phyloP scores from a whole-genome alignment of 2,329 filamentous ascomycete genomes.

The Beauveria rudraprayagi region DNA sequence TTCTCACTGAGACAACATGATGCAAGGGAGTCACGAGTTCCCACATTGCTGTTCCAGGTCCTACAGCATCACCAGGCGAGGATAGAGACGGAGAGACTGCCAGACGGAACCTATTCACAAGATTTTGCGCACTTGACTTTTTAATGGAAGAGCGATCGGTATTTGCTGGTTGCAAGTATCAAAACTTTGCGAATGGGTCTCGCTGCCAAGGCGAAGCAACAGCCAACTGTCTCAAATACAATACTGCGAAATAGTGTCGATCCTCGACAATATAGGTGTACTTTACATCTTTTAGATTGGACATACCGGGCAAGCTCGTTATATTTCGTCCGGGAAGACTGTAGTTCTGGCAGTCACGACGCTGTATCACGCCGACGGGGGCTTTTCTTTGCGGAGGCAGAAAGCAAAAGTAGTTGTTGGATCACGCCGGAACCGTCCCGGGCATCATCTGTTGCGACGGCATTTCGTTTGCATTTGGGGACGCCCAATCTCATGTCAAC shows the following conservation, averaged over 20 bases:
- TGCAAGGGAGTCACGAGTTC: too few relatives aligned
- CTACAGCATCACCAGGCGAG: too few relatives aligned
- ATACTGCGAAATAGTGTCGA: neutral
- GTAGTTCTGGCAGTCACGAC: constrained; percentile 14
- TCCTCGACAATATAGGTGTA: neutral
- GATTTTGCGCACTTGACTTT: too few relatives aligned
- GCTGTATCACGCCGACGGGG: constrained; percentile 13
- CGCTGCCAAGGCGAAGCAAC: neutral
- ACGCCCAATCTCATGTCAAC: too few relatives aligned
- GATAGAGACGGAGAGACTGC: too few relatives aligned
- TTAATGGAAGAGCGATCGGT: too few relatives aligned
- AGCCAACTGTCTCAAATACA: neutral
- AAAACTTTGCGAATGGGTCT: constrained; percentile 1
- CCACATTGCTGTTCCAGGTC: too few relatives aligned
- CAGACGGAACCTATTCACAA: too few relatives aligned
- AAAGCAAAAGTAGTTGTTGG: constrained; percentile 13
- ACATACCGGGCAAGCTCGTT: neutral
- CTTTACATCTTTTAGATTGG: neutral
- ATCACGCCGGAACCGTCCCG: constrained; percentile 8
- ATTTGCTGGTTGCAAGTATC: neutral
- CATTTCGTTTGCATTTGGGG: too few relatives aligned
- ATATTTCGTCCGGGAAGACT: constrained; percentile 8
- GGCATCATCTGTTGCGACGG: neutral
- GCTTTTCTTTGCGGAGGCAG: constrained; percentile 14
- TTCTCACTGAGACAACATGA: too few relatives aligned